A percentile compares a stretch with the other conserved stretches of the same genome.
Evolutionary conservation across 768 basidiomycete species (phyloP).

Genomic region (Naganishia kalamii): DNA sequence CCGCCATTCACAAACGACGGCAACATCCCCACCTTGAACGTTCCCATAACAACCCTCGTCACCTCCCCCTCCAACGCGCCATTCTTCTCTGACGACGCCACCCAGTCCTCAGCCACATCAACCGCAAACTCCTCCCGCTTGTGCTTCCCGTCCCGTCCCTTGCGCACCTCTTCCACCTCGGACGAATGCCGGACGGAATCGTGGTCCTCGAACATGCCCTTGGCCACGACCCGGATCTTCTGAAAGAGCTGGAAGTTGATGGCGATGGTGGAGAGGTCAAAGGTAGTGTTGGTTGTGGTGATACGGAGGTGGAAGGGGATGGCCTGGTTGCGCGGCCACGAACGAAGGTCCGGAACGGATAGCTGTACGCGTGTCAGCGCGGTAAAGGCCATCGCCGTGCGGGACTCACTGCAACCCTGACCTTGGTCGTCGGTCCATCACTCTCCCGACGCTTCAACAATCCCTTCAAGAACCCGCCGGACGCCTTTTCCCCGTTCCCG

Average conservation of each 20-base stretch:
- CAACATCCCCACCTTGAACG: constrained; percentile 9
- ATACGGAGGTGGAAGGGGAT: background rate
- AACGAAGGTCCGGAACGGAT: background rate
- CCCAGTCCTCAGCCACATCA: background rate
- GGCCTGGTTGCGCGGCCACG: background rate
- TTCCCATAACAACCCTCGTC: background rate
- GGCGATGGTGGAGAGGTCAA: background rate
- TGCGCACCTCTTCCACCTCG: background rate
- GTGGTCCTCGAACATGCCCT: background rate
- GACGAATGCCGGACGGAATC: background rate
- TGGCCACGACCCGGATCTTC: constrained; percentile 5
- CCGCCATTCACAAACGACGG: constrained; percentile 11
- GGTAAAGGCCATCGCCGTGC: background rate
- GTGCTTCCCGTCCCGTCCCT: background rate
- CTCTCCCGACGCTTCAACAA: background rate
- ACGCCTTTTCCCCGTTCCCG: background rate
- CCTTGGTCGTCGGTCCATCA: background rate
- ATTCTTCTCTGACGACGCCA: background rate
- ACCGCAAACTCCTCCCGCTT: background rate
- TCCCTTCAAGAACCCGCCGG: background rate
- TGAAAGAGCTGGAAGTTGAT: constrained; percentile 3
- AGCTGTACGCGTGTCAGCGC: background rate
- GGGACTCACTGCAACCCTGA: background rate
- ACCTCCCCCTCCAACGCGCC: background rate
- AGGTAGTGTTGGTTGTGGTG: background rate